phyloP scores from a whole-genome alignment of 2,329 filamentous ascomycete genomes.

The Sporothrix variecibatus region DNA sequence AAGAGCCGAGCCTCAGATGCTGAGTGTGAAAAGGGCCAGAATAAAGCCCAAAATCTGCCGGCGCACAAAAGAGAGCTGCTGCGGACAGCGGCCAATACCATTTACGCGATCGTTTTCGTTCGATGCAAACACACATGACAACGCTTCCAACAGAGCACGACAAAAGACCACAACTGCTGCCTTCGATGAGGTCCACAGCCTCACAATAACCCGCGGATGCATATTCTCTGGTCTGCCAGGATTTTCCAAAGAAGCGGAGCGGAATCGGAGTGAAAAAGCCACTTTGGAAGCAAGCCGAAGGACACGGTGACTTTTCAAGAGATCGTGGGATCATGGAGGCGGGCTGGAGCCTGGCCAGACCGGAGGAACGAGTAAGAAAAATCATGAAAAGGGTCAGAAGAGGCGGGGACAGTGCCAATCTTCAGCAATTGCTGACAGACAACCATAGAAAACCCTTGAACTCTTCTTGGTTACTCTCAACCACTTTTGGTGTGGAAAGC shows the following conservation, averaged over 20 bases:
- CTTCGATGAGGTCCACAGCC: background rate
- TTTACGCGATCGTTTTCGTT: background rate
- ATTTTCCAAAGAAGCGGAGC: background rate
- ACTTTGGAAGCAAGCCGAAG: background rate
- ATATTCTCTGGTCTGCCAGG: background rate
- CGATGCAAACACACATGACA: background rate
- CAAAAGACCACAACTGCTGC: background rate
- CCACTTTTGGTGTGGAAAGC: background rate
- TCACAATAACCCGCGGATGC: background rate
- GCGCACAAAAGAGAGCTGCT: background rate
- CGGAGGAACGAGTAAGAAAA: slow-evolving; percentile 5
- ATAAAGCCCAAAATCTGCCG: background rate
- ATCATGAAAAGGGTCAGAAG: background rate
- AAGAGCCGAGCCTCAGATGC: slow-evolving; percentile 2
- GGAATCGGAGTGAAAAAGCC: background rate
- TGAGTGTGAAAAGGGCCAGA: background rate
- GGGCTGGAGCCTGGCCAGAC: background rate
- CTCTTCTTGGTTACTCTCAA: background rate
- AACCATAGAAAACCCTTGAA: no score
- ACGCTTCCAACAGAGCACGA: background rate
- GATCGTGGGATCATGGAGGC: no score
- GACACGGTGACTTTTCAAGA: background rate
- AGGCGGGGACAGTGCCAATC: background rate
- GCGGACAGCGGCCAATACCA: background rate
- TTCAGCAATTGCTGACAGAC: background rate